Conservation (phyloP, 2,329 filamentous ascomycete genomes). For the Ophiocordyceps camponoti-saundersi region DNA sequence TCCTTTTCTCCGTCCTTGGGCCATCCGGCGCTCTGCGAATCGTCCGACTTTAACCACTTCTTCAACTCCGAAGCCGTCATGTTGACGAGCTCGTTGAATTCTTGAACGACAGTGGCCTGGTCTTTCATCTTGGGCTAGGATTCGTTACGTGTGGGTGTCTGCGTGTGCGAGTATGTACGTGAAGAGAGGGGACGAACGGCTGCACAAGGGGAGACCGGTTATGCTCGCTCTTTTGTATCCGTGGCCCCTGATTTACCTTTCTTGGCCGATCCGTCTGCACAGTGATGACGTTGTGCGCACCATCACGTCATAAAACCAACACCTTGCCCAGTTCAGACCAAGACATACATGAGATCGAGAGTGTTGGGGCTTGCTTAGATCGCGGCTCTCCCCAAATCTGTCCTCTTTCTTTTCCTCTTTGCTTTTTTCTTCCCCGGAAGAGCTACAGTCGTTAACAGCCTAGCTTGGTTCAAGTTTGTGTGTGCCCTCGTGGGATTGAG, state of each 20-base stretch:
- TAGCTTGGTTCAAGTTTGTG: background rate
- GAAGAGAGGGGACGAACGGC: too few relatives aligned
- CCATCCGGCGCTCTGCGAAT: slow-evolving; percentile 43
- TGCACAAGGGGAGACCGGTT: background rate
- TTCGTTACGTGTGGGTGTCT: too few relatives aligned
- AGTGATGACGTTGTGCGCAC: background rate
- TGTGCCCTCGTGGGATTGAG: background rate
- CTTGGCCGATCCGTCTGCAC: background rate
- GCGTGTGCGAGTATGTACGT: too few relatives aligned
- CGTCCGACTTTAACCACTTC: slow-evolving; percentile 41
- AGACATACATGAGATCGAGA: background rate
- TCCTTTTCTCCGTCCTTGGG: slow-evolving; percentile 31
- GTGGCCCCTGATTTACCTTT: background rate
- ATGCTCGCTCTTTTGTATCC: background rate
- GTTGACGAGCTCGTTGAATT: slow-evolving; percentile 52
- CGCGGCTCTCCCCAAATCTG: background rate
- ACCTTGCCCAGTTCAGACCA: background rate
- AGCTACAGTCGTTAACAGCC: too few relatives aligned
- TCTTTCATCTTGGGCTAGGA: slow-evolving; percentile 6
- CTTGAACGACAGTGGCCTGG: slow-evolving; percentile 21
- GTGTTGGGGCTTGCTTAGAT: background rate
- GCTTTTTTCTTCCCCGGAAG: too few relatives aligned
- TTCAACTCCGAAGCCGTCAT: slow-evolving; percentile 45
- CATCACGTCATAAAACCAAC: background rate
- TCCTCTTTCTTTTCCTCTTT: background rate